Evolutionary conservation across 805 yeast species (phyloP).

Genomic region (Starmerella sirachaensis): DNA sequence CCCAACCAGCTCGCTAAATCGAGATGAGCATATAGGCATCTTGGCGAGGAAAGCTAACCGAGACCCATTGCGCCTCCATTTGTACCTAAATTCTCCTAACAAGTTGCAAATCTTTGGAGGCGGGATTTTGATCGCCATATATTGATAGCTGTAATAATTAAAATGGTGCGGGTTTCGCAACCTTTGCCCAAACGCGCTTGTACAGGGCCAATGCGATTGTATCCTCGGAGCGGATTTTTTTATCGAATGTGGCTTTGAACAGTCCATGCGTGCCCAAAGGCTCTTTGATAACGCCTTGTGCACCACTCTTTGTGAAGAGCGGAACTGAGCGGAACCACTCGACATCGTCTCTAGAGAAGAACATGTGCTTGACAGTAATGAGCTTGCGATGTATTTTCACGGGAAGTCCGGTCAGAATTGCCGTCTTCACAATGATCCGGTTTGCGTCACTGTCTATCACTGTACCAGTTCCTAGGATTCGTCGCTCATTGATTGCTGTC

Average conservation of each 20-base stretch:
- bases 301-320: constrained; percentile 80
- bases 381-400: constrained; percentile 87
- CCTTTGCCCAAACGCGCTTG: constrained; percentile 81
- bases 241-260: constrained; percentile 91
- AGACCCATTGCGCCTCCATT: too few species aligned
- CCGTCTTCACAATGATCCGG: constrained; percentile 77
- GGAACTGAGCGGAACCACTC: constrained; percentile 85
- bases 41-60: too few species aligned
- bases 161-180: constrained; percentile 8
- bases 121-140: too few species aligned
- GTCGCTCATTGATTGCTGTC: constrained; percentile 21
- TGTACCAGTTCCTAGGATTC: constrained; percentile 79
- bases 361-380: constrained; percentile 93
- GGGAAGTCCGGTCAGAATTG: constrained; percentile 85
- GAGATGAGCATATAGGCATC: too few species aligned
- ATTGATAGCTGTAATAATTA: not conserved
- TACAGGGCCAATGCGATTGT: constrained; percentile 86
- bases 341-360: constrained; percentile 83
- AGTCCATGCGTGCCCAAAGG: constrained; percentile 97
- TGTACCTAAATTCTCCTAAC: too few species aligned
- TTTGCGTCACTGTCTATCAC: constrained; percentile 76
- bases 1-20: too few species aligned
- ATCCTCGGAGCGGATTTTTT: constrained; percentile 81
- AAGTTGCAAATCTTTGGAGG: too few species aligned
- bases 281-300: constrained; percentile 90